Base-by-base conservation (phyloP, 805 yeast species). In the Wickerhamiella qilinensis region DNA sequence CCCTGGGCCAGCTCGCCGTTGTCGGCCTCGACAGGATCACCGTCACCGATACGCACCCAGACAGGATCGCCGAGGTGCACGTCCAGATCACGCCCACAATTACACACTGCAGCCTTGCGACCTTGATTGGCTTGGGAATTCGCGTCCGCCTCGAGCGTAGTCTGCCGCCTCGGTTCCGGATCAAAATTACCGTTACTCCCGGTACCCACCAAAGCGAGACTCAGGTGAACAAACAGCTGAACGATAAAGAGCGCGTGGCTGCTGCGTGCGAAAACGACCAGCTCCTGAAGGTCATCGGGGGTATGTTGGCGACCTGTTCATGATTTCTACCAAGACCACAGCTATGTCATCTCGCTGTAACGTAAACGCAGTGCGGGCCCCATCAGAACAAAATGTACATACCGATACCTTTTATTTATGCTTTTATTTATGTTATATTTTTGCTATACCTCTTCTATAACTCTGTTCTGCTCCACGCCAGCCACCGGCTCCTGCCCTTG, bases 221-320 rank as follows among this genome's bases (percentile, higher is more conserved):
- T 47, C 98, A 91, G 55, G 97, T 91, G 18, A 91, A 91, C 59
- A 88, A 88, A 55, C 99, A 91, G 60, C 68, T 91, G 43, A 91
- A 91, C 53, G 99, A 91, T 55, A 91, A 91, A 60, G 99, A 91
- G 59, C 66, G 99, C 44, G 96, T 91, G 0, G 93, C 94, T 24
- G 98, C 98, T 20, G 99, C 99, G 0, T 86, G 97, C 58, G 98
- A 91, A 53, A 91, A 91, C 52, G 94, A 81, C 41, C 98, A 91
- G 62, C 64, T 91, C 32, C 62, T 86, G 30, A 69, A 75, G 22
- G 99, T 91, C n/a, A 80, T 91, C 29, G 79, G 85, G 47, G 84
- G 79, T 45, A 91, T 91, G 99, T 67, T 91, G 41, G 68, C 80
- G 28, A 78, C 91, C 3, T 91, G 98, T 42, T 38, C 27, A 33